phyloP scores from a whole-genome alignment of 768 basidiomycete species.

The Xerocomellus amylosporus region DNA sequence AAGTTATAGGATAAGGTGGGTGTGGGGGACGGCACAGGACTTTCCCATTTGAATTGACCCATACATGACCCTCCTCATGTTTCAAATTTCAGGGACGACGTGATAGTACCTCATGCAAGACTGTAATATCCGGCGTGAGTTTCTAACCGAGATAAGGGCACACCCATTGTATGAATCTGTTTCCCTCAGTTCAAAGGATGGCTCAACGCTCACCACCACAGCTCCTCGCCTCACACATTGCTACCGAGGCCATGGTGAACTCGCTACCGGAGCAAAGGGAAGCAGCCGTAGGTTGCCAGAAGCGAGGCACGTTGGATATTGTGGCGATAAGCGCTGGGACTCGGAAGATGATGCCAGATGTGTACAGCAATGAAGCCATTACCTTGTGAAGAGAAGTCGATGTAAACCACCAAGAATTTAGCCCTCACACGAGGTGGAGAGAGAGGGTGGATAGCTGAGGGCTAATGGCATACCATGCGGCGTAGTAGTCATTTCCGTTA shows the following conservation, averaged over 20 bases:
- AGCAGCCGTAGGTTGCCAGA: neutral
- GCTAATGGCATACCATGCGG: slow-evolving; percentile 11
- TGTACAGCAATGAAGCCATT: neutral
- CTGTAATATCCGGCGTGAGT: neutral
- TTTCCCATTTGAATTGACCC: neutral
- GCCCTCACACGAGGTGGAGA: neutral
- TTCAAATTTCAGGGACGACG: slow-evolving; percentile 15
- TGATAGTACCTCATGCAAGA: neutral
- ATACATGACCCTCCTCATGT: neutral
- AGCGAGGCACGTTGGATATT: neutral
- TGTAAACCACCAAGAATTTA: neutral
- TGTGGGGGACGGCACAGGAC: neutral
- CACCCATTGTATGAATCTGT: neutral
- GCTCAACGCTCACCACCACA: neutral
- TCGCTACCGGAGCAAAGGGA: neutral
- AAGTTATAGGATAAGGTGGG: neutral
- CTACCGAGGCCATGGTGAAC: neutral
- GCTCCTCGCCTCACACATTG: neutral
- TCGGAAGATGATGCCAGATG: neutral
- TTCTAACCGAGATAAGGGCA: slow-evolving; percentile 8
- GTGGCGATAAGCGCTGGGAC: neutral
- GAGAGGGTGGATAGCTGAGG: neutral
- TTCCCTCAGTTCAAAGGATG: neutral
- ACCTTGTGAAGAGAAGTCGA: neutral
- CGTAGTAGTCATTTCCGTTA: slow-evolving; percentile 28